A percentile compares a stretch with the other conserved stretches of the same genome.
These are phyloP conservation scores for Paecilomyces variotii DNA, from an alignment of 2,329 filamentous ascomycete genomes.

Conservation along the genomic window DNA sequence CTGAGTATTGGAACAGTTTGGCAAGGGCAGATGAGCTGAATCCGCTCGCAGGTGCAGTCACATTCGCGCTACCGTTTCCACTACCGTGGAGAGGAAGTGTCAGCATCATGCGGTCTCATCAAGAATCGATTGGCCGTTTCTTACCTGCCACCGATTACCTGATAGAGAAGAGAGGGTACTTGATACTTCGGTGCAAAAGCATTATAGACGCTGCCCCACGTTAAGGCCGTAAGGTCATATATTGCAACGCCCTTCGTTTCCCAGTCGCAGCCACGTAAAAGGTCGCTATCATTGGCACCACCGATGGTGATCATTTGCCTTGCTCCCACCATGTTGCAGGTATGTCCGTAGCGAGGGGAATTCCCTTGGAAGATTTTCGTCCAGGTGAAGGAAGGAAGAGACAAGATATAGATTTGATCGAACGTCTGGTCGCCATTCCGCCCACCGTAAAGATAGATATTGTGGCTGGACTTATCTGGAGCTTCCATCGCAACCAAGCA, in stretches of 20 bases:
- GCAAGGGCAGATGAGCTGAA: neutral
- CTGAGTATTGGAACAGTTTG: neutral
- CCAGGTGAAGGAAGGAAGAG: constrained; percentile 41
- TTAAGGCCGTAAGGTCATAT: constrained; percentile 20
- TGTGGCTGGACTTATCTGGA: constrained; percentile 40
- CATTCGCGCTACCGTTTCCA: neutral
- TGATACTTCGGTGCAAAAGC: constrained; percentile 15
- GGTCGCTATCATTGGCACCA: constrained; percentile 13
- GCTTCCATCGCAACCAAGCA: constrained; percentile 36
- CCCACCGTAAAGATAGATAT: constrained; percentile 46
- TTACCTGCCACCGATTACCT: constrained; percentile 20
- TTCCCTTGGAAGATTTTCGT: constrained; percentile 29
- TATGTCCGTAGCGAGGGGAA: constrained; percentile 32
- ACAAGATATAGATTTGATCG: constrained; percentile 41
- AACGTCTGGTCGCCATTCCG: constrained; percentile 25
- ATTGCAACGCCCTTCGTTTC: constrained; percentile 22
- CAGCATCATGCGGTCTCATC: neutral
- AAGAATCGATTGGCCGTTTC: neutral
- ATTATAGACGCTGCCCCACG: constrained; percentile 24
- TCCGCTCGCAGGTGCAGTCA: neutral
- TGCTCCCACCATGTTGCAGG: constrained; percentile 32
- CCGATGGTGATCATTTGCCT: constrained; percentile 38
- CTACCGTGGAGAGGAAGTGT: neutral
- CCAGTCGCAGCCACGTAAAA: constrained; percentile 20
- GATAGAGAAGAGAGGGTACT: constrained; percentile 15